phyloP scores from a whole-genome alignment of 2,329 filamentous ascomycete species.

The Neoscytalidium dimidiatum region DNA sequence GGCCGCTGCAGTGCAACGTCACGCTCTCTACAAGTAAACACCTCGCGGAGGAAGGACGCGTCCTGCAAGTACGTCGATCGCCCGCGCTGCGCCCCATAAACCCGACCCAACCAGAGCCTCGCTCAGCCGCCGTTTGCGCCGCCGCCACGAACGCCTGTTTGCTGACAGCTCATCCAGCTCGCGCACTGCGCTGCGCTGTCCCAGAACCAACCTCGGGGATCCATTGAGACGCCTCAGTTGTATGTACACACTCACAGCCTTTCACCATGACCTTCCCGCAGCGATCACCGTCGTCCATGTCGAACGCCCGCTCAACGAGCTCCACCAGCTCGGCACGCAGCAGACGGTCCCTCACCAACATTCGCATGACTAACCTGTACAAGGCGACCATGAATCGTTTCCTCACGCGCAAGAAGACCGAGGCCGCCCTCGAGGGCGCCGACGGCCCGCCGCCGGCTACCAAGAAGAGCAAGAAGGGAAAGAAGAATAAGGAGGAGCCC shows the following conservation, averaged over 20 bases:
- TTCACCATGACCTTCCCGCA: conserved; percentile 1
- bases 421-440: conserved; percentile 52
- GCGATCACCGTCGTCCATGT: background rate
- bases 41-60: conserved; percentile 12
- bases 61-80: conserved; percentile 4
- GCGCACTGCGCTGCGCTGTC: conserved; percentile 10
- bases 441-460: conserved; percentile 24
- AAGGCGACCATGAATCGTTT: conserved; percentile 70
- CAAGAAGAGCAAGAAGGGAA: conserved; percentile 55
- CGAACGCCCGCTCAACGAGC: background rate
- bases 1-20: conserved; percentile 21
- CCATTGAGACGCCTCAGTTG: conserved; percentile 11
- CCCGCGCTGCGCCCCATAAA: conserved; percentile 6
- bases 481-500: conserved; percentile 51
- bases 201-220: background rate
- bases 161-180: background rate
- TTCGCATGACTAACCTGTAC: conserved; percentile 19
- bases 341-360: background rate
- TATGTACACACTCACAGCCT: background rate
- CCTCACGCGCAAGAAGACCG: conserved; percentile 69
- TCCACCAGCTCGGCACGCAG: conserved; percentile 15
- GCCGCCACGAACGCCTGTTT: background rate
- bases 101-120: background rate
- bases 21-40: conserved; percentile 18
- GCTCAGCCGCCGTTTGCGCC: background rate